Evolutionary conservation across 2,329 filamentous ascomycete species (phyloP).

Genomic region (Acarospora socialis): DNA sequence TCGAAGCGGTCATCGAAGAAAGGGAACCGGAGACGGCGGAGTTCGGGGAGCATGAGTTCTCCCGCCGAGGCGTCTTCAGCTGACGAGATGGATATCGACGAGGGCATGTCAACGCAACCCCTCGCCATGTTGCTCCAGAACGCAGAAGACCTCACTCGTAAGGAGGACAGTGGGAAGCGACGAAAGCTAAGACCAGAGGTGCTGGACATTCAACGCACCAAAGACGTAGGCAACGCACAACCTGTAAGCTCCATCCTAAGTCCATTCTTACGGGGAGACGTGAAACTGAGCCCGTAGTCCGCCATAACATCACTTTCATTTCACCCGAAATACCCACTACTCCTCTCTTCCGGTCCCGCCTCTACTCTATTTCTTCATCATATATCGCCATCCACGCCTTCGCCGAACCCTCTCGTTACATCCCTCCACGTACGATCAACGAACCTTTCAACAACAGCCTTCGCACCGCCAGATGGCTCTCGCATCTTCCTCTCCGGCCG

Average conservation of each 20-base stretch:
- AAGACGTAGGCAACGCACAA: constrained; percentile 69
- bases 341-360: constrained; percentile 77
- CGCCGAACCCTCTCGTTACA: constrained; percentile 77
- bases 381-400: constrained; percentile 60
- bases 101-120: constrained; percentile 55
- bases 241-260: constrained; percentile 33
- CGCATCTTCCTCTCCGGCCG: constrained; percentile 81
- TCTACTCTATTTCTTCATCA: constrained; percentile 83
- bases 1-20: constrained; percentile 30
- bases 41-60: constrained; percentile 13
- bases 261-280: constrained; percentile 13
- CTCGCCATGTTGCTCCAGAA: constrained; percentile 68
- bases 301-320: constrained; percentile 74
- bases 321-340: constrained; percentile 75
- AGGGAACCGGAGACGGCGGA: constrained; percentile 30
- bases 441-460: constrained; percentile 71
- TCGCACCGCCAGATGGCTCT: constrained; percentile 56
- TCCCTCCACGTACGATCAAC: constrained; percentile 76
- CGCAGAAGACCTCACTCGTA: constrained; percentile 48
- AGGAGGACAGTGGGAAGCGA: constrained; percentile 38
- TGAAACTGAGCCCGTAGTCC: too few relatives aligned
- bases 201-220: constrained; percentile 76
- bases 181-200: constrained; percentile 72
- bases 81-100: constrained; percentile 41
- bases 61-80: constrained; percentile 27